These are phyloP conservation scores for Wickerhamomyces canadensis DNA, from an alignment of 805 yeast species.

Conservation along the genomic window DNA sequence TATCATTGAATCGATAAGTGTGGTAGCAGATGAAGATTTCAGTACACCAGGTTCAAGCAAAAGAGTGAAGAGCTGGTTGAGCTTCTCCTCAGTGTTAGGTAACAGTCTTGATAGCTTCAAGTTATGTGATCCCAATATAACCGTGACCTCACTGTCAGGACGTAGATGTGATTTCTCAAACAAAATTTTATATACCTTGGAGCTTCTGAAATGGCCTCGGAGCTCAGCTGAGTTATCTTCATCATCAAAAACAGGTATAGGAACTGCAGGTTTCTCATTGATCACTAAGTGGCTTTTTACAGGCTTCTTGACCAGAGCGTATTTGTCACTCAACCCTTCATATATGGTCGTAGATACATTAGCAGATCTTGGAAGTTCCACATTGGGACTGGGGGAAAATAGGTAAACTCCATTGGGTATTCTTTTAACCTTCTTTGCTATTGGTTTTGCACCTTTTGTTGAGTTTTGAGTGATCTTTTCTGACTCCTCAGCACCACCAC, in stretches of 20 bases:
- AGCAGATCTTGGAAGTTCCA: slow-evolving; percentile 14
- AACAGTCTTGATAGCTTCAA: slow-evolving; percentile 10
- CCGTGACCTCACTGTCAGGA: slow-evolving; percentile 5
- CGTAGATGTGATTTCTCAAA: slow-evolving; percentile 4
- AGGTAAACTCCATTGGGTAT: slow-evolving; percentile 1
- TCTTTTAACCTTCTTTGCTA: not conserved
- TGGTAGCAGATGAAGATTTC: slow-evolving; percentile 1
- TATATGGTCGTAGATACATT: slow-evolving; percentile 13
- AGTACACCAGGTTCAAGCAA: slow-evolving; percentile 3
- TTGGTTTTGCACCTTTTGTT: not conserved
- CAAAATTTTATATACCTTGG: slow-evolving; percentile 12
- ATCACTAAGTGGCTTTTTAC: not conserved
- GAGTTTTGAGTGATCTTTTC: not conserved
- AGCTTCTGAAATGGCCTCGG: slow-evolving; percentile 4
- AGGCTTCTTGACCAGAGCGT: slow-evolving; percentile 10
- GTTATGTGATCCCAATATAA: slow-evolving; percentile 9
- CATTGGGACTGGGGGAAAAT: slow-evolving; percentile 9
- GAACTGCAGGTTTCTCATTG: slow-evolving; percentile 2
- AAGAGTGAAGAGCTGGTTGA: slow-evolving; percentile 9
- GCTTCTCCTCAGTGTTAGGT: slow-evolving; percentile 7
- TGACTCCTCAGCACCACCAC: not conserved
- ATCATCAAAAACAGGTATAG: slow-evolving; percentile 1
- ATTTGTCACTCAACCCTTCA: slow-evolving; percentile 17
- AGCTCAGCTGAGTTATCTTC: not conserved
- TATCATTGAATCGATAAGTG: slow-evolving; percentile 7